Evolutionary conservation across 805 yeast species (phyloP), one percentile per base, ranked within the genome.

Genomic region (Saturnispora gosingensis): DNA sequence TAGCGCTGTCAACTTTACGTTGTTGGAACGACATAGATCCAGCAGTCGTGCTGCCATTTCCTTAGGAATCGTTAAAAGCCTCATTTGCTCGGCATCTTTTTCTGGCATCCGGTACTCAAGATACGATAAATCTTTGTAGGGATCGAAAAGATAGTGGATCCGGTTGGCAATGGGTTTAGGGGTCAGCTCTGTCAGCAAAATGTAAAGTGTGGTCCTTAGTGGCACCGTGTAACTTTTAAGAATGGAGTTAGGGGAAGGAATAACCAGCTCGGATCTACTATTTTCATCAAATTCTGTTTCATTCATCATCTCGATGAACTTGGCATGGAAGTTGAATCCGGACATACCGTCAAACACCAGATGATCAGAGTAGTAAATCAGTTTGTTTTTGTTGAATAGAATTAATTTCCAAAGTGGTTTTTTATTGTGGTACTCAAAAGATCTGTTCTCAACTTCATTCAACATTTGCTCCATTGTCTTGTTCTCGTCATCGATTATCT

Each of bases 341-440:
- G 69, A 57, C 11, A 56, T 59, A 3, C 72, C 74, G 54, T 70
- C 74, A 42, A 67, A 62, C n/a, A 68, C 48, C 2, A 61, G 38
- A 55, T 69, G 73, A 35, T 69, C 67, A 47, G 63, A 59, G 27
- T 56, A 54, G 36, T 66, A 56, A 13, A 57, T 32, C 18, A 58
- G 42, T 0, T 54, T 51, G 11, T 40, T 51, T 15, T 51, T 50
- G 40, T 58, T 55, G 3, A 56, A 39, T 5, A 59, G 28, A 7
- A 47, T 47, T 11, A 60, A 28, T 2, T 49, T 53, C 63, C 63
- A 60, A 22, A 59, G 44, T 9, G 63, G 63, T 30, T 27, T 49
- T 1, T n/a, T 10, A 28, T 36, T 35, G 8, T 15, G 25, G 36
- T 49, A 49, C 18, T 16, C 18, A 16, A 45, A 45, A 7, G 46